A percentile compares a stretch with the other conserved stretches of the same genome.
Evolutionary conservation across 306 rosid species (phyloP).

Genomic region (Prunus mongolica): DNA sequence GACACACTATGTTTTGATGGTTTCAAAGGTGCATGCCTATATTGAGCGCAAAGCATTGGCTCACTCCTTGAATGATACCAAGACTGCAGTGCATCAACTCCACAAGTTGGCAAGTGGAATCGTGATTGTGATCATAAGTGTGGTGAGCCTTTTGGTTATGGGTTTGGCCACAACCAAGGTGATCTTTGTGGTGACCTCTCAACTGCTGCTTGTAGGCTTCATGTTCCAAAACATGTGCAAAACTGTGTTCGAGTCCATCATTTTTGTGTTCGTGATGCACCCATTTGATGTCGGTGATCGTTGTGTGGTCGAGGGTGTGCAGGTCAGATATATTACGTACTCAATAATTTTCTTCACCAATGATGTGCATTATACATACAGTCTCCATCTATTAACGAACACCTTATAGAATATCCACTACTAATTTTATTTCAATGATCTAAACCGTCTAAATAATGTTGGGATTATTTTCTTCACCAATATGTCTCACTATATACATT

Average conservation of each 20-base stretch:
- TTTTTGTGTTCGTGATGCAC: slow-evolving; percentile 55
- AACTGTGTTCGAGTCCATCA: slow-evolving; percentile 50
- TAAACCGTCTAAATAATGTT: no score
- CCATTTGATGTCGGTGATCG: slow-evolving; percentile 55
- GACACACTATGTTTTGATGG: neutral
- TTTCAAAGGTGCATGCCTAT: slow-evolving; percentile 39
- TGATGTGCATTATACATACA: neutral
- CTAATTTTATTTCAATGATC: no score
- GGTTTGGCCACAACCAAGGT: slow-evolving; percentile 54
- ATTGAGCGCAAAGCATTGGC: slow-evolving; percentile 45
- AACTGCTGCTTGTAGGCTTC: slow-evolving; percentile 45
- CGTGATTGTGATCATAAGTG: slow-evolving; percentile 34
- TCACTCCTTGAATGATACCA: slow-evolving; percentile 50
- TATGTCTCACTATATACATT: neutral
- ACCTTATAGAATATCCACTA: no score
- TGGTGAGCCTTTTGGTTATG: slow-evolving; percentile 39
- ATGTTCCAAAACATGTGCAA: slow-evolving; percentile 59
- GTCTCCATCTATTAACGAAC: neutral
- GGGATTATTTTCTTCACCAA: no score
- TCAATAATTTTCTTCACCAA: no score
- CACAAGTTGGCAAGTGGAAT: slow-evolving; percentile 52
- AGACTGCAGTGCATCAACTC: slow-evolving; percentile 50
- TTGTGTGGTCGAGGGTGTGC: slow-evolving; percentile 38
- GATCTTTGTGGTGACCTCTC: slow-evolving; percentile 47
- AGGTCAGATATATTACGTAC: slow-evolving; percentile 16